Conservation (phyloP, 108 stramenopile genomes). For the Craspedostauros australis region DNA sequence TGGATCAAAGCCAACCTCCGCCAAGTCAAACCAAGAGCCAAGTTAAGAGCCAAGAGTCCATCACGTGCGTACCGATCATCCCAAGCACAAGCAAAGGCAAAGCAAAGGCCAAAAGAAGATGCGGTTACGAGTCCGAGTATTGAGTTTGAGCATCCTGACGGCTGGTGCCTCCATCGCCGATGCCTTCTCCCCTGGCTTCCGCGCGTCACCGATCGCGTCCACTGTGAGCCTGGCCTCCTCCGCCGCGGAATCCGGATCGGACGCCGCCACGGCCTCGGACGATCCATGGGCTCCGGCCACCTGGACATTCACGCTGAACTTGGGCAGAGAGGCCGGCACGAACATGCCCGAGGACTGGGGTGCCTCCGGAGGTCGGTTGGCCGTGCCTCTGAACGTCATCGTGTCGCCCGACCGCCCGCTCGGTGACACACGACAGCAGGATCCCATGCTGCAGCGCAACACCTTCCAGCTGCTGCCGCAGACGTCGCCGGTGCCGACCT, state of each 20-base stretch:
- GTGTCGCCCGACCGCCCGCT: constrained; percentile 20
- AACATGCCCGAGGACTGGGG: constrained; percentile 38
- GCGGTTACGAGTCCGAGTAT: too few relatives aligned
- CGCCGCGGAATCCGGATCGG: not conserved
- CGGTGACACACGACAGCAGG: constrained; percentile 2
- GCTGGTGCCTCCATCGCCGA: too few relatives aligned
- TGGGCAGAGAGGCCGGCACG: constrained; percentile 38
- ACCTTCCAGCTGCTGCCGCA: not conserved
- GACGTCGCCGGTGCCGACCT: constrained; percentile 17
- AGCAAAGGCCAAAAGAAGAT: too few relatives aligned
- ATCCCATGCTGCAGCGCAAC: constrained; percentile 2
- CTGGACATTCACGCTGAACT: constrained; percentile 43
- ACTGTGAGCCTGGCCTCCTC: too few relatives aligned
- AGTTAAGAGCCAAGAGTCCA: too few relatives aligned
- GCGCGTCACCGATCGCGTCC: too few relatives aligned
- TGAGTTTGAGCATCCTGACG: too few relatives aligned
- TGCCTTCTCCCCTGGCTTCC: too few relatives aligned
- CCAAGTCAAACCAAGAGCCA: too few relatives aligned
- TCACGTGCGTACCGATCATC: too few relatives aligned
- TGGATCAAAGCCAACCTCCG: too few relatives aligned
- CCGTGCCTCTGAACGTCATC: constrained; percentile 30
- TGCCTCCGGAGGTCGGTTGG: constrained; percentile 37
- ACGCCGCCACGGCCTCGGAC: not conserved
- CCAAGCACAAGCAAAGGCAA: too few relatives aligned
- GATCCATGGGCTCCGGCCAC: constrained; percentile 53